These are phyloP conservation scores for Citrus sinensis DNA, from an alignment of 345 rosid species.

Conservation along the genomic window DVS_A1.0 CM039164.1:739001-739500, in stretches of 20 bases:
- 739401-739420: neutral
- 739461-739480: conserved; percentile 72
- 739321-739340: neutral
- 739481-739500: conserved; percentile 74
- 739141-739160: conserved; percentile 88
- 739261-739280: neutral
- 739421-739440: neutral
- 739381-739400: neutral
- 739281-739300: neutral
- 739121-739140: conserved; percentile 66
- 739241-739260: neutral
- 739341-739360: neutral
- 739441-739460: neutral
- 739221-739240: neutral
- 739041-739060: conserved; percentile 76
- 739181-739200: conserved; percentile 11
- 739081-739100: conserved; percentile 58
- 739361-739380: neutral
- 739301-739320: neutral
- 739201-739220: neutral
- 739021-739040: conserved; percentile 73
- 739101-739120: conserved; percentile 80
- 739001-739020: conserved; percentile 95
- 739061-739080: conserved; percentile 60
- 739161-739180: conserved; percentile 46